These are phyloP conservation scores for Trypanosomatidae sp. DNA, from an alignment of 208 protist genomes.

Conservation along the genomic window DNA sequence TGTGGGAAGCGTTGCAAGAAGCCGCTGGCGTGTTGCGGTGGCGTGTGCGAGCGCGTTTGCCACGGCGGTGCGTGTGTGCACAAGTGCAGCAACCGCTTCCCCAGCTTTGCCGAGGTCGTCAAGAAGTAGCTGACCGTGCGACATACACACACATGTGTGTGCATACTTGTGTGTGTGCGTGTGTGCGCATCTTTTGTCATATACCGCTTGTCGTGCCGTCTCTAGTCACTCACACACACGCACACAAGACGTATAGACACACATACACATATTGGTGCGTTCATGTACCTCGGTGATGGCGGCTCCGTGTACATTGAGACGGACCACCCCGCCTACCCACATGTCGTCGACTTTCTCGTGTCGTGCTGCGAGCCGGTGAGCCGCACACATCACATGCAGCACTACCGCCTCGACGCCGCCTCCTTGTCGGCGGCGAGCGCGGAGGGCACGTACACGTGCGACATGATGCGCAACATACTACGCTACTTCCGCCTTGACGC, in stretches of 20 bases:
- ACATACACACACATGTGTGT: background rate
- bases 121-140: background rate
- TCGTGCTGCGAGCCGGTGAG: conserved; percentile 85
- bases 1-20: conserved; percentile 74
- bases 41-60: conserved; percentile 44
- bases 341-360: conserved; percentile 72
- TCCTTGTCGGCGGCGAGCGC: conserved; percentile 74
- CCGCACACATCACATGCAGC: conserved; percentile 60
- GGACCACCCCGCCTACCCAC: conserved; percentile 54
- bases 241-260: background rate
- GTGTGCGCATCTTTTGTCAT: background rate
- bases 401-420: conserved; percentile 63
- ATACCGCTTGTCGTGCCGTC: background rate
- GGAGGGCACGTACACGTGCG: conserved; percentile 74
- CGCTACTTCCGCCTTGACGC: conserved; percentile 57
- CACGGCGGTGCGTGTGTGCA: conserved; percentile 65
- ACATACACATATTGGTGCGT: background rate
- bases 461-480: conserved; percentile 72
- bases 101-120: conserved; percentile 14
- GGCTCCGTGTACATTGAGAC: conserved; percentile 65
- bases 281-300: conserved; percentile 49
- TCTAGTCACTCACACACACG: background rate
- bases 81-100: conserved; percentile 27
- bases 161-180: no score
- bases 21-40: conserved; percentile 56